Evolutionary conservation across 805 yeast species (phyloP).

Genomic region (Candida andamanensis): DNA sequence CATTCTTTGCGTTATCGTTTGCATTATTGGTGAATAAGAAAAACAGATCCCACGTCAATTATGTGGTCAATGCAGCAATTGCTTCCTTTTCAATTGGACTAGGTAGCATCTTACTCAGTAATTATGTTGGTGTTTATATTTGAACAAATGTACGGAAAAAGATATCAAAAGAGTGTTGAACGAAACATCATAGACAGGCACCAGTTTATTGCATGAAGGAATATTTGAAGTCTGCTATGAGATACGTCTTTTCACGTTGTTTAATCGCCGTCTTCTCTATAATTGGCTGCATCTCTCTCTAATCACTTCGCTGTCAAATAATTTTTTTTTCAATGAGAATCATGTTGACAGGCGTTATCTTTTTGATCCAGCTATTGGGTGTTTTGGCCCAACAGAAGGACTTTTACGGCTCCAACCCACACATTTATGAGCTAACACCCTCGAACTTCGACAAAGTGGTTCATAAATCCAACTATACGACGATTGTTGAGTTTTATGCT

Average conservation of each 20-base stretch:
- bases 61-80: slow-evolving; percentile 24
- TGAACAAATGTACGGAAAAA: too few relatives aligned
- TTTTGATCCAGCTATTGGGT: not conserved
- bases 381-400: slow-evolving; percentile 5
- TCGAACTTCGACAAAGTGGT: slow-evolving; percentile 63
- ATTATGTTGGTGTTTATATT: slow-evolving; percentile 41
- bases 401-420: slow-evolving; percentile 31
- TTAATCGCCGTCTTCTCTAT: too few relatives aligned
- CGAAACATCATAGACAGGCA: too few relatives aligned
- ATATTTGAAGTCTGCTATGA: too few relatives aligned
- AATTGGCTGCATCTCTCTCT: too few relatives aligned
- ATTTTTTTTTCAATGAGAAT: not conserved
- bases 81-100: slow-evolving; percentile 36
- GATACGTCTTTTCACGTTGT: too few relatives aligned
- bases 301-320: too few relatives aligned
- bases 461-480: slow-evolving; percentile 64
- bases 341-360: not conserved
- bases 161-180: too few relatives aligned
- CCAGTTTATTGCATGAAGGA: too few relatives aligned
- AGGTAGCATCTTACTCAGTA: slow-evolving; percentile 32
- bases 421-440: slow-evolving; percentile 54
- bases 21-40: slow-evolving; percentile 25
- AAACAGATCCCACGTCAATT: slow-evolving; percentile 19
- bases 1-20: slow-evolving; percentile 25
- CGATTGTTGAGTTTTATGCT: slow-evolving; percentile 86